Percentiles rank a stretch among this genome's conserved stretches.
These are phyloP conservation scores for Vinca minor DNA, from an alignment of 257 asterid genomes.

Conservation along the genomic window DNA sequence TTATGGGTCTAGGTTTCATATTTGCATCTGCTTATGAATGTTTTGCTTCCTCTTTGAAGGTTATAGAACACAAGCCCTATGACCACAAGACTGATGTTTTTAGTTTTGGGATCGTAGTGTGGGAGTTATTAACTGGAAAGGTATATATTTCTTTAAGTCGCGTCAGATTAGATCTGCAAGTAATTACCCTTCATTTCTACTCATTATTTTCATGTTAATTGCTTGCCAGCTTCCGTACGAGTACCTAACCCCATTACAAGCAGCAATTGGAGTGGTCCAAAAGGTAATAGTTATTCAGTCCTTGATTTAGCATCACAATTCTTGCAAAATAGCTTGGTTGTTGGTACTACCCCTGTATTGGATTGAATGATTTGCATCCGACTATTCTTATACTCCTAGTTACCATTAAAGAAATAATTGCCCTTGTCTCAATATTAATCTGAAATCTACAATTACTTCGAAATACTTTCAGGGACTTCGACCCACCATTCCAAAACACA, in stretches of 20 bases:
- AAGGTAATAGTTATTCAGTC: conserved; percentile 50
- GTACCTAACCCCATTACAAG: conserved; percentile 89
- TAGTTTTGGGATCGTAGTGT: conserved; percentile 84
- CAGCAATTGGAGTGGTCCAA: conserved; percentile 97
- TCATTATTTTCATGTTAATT: neutral
- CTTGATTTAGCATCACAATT: too few species aligned
- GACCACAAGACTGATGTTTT: conserved; percentile 93
- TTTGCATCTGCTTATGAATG: conserved; percentile 20
- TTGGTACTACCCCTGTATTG: too few species aligned
- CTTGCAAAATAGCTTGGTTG: too few species aligned
- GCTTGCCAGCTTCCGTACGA: conserved; percentile 81
- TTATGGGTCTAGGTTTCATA: conserved; percentile 11
- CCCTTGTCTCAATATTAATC: neutral
- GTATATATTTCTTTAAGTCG: conserved; percentile 28
- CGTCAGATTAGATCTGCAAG: neutral
- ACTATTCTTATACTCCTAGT: too few species aligned
- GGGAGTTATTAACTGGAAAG: conserved; percentile 96
- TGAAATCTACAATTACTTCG: neutral
- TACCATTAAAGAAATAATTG: neutral
- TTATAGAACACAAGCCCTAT: conserved; percentile 87
- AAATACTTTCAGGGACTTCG: conserved; percentile 56
- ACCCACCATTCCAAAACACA: conserved; percentile 72
- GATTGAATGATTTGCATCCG: too few species aligned
- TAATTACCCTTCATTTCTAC: neutral
- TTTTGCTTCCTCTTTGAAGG: conserved; percentile 46